Evolutionary conservation across 169 alveolate species (phyloP).

Genomic region (Eimeria acervulina): DNA sequence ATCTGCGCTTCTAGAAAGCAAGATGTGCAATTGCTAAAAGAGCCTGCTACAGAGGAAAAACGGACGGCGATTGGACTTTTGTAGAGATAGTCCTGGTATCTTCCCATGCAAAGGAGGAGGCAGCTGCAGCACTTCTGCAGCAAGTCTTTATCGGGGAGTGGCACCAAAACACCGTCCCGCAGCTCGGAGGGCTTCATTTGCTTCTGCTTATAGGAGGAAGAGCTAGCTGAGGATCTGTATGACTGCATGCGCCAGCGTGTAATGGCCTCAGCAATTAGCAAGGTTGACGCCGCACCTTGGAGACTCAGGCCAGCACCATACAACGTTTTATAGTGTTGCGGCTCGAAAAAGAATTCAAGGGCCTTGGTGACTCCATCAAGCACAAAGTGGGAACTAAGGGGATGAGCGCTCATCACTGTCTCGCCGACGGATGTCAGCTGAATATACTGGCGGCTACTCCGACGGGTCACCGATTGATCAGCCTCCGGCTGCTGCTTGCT

Average conservation of each 20-base stretch:
- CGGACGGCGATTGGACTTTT: conserved; percentile 62
- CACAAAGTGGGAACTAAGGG: conserved; percentile 50
- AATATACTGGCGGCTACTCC: conserved; percentile 50
- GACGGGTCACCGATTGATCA: conserved; percentile 3
- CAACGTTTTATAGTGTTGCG: conserved; percentile 58
- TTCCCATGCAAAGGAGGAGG: conserved; percentile 71
- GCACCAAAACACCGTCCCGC: conserved; percentile 39
- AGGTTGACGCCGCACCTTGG: conserved; percentile 70
- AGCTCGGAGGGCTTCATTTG: not conserved
- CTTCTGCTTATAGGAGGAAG: conserved; percentile 29
- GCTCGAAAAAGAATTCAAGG: conserved; percentile 71
- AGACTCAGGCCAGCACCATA: conserved; percentile 71
- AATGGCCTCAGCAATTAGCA: conserved; percentile 66
- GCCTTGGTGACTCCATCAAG: conserved; percentile 60
- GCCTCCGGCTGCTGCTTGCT: not conserved
- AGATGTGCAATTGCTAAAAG: not conserved
- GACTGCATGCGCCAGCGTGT: conserved; percentile 72
- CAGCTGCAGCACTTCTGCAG: conserved; percentile 70
- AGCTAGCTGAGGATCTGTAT: conserved; percentile 34
- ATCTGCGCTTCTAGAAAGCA: not conserved
- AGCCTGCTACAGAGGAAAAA: not conserved
- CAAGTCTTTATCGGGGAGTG: conserved; percentile 54
- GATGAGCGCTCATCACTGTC: conserved; percentile 57
- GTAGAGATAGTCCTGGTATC: conserved; percentile 67
- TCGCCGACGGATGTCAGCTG: conserved; percentile 73